Conservation (phyloP, 2,329 filamentous ascomycete species). For the Alternaria dauci region DNA sequence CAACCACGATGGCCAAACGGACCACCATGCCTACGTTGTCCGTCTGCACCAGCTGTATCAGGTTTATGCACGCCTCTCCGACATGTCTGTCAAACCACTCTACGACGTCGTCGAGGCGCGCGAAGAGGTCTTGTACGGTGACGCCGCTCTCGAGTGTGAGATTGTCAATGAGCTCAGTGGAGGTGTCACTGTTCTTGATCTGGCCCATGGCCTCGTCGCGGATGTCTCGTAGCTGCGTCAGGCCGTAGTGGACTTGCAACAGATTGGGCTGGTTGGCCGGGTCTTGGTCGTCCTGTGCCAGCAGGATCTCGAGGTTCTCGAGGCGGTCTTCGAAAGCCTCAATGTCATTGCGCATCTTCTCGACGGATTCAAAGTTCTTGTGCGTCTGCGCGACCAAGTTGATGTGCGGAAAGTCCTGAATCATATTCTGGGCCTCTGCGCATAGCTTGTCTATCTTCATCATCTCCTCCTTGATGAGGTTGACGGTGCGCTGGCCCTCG, state of each 20-base stretch:
- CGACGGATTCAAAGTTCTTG: conserved; percentile 92
- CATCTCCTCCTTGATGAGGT: conserved; percentile 96
- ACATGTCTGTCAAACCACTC: conserved; percentile 97
- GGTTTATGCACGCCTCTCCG: conserved; percentile 84
- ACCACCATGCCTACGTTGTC: conserved; percentile 92
- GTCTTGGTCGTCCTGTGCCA: conserved; percentile 84
- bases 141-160: conserved; percentile 68
- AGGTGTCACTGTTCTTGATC: conserved; percentile 81
- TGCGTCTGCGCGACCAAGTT: conserved; percentile 93
- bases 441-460: conserved; percentile 98
- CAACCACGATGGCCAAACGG: conserved; percentile 87
- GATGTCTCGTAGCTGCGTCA: conserved; percentile 91
- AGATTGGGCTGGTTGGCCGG: conserved; percentile 91
- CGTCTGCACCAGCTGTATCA: conserved; percentile 85
- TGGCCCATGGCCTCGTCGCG: conserved; percentile 97
- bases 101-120: conserved; percentile 83
- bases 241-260: conserved; percentile 86
- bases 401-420: conserved; percentile 93
- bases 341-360: conserved; percentile 90
- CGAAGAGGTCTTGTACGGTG: conserved; percentile 90
- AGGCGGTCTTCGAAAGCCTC: conserved; percentile 86
- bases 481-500: conserved; percentile 90
- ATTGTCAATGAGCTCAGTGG: conserved; percentile 89
- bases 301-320: conserved; percentile 76
- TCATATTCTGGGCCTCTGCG: conserved; percentile 96